phyloP scores from a whole-genome alignment of 768 basidiomycete species.

The Auricularia sp. region DNA sequence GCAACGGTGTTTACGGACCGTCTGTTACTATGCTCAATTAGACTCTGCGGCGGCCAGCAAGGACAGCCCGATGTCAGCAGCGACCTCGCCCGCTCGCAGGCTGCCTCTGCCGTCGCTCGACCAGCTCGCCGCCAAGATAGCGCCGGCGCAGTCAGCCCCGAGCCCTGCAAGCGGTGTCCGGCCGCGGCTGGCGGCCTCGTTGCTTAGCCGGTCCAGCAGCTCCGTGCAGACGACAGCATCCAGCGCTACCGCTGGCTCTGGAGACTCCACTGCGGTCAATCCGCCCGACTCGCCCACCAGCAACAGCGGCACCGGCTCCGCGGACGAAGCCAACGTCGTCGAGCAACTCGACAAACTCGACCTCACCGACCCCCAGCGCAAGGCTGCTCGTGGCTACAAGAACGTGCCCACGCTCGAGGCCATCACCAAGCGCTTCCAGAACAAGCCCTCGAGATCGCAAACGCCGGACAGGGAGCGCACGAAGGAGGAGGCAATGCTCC shows the following conservation, averaged over 20 bases:
- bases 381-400: conserved; percentile 61
- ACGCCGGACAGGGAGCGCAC: conserved; percentile 2
- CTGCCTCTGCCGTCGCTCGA: conserved; percentile 41
- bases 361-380: conserved; percentile 28
- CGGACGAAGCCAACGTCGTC: conserved; percentile 22
- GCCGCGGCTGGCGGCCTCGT: conserved; percentile 64
- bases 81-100: background rate
- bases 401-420: conserved; percentile 80
- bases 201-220: conserved; percentile 32
- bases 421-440: conserved; percentile 67
- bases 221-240: conserved; percentile 35
- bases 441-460: conserved; percentile 38
- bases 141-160: conserved; percentile 16
- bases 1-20: background rate
- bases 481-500: background rate
- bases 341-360: conserved; percentile 59
- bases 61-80: background rate
- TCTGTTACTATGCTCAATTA: background rate
- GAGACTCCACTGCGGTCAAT: conserved; percentile 60
- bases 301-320: conserved; percentile 29
- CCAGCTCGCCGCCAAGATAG: conserved; percentile 53
- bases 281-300: conserved; percentile 52
- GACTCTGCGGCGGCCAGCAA: background rate
- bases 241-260: conserved; percentile 34
- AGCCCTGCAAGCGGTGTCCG: conserved; percentile 24